phyloP scores from a whole-genome alignment of 352 stramenopile species.

The Phytopythium ostracodes region DNA sequence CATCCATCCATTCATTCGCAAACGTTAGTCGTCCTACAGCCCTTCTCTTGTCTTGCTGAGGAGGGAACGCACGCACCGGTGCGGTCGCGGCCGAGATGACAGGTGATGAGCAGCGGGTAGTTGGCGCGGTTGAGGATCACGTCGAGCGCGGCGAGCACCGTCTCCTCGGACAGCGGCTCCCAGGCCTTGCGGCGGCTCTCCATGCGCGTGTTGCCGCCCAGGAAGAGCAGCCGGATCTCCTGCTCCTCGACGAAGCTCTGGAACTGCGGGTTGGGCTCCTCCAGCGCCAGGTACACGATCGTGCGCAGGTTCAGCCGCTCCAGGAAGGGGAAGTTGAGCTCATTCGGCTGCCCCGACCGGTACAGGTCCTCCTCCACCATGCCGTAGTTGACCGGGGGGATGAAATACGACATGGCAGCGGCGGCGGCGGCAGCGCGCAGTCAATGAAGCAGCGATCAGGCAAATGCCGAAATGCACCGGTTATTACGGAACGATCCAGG shows the following conservation, averaged over 20 bases:
- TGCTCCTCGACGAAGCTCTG: slow-evolving; percentile 90
- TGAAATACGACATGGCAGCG: slow-evolving; percentile 84
- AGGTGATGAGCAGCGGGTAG: slow-evolving; percentile 90
- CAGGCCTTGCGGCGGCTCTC: slow-evolving; percentile 84
- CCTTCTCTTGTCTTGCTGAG: no score
- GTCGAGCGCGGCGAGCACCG: slow-evolving; percentile 86
- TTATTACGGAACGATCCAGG: no score
- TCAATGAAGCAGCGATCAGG: no score
- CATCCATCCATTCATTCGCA: no score
- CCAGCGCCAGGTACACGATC: slow-evolving; percentile 90
- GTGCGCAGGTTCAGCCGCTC: slow-evolving; percentile 88
- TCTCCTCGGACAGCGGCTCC: slow-evolving; percentile 87
- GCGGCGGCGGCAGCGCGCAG: no score
- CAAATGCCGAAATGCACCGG: neutral
- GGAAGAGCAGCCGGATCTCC: slow-evolving; percentile 84
- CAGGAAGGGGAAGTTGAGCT: slow-evolving; percentile 92
- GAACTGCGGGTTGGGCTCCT: slow-evolving; percentile 89
- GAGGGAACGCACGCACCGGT: slow-evolving; percentile 44
- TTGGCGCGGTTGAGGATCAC: slow-evolving; percentile 88
- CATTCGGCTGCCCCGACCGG: slow-evolving; percentile 85
- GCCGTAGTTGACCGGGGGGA: slow-evolving; percentile 91
- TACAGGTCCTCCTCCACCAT: slow-evolving; percentile 92
- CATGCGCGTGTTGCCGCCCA: slow-evolving; percentile 87
- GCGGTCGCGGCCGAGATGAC: slow-evolving; percentile 86
- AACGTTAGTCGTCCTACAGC: no score